A percentile compares a stretch with the other conserved stretches of the same genome.
These are phyloP conservation scores for Candida tropicalis DNA, from an alignment of 1,139 yeast species.

Conservation along the genomic window DNA sequence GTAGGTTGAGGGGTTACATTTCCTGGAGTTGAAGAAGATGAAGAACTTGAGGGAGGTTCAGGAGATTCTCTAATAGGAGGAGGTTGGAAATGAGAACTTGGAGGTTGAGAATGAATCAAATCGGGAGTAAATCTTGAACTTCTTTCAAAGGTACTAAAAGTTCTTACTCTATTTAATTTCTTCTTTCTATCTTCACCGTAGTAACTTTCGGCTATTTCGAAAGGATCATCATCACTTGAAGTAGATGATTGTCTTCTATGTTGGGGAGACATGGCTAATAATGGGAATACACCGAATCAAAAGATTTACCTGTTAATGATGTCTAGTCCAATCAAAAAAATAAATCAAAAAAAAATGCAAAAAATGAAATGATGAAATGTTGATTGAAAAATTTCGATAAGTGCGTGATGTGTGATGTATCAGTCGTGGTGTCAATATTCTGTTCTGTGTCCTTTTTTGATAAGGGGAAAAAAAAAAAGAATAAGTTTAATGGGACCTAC, in stretches of 20 bases:
- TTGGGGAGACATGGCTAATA: background rate
- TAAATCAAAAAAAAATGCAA: background rate
- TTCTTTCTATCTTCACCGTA: slow-evolving; percentile 63
- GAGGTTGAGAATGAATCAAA: slow-evolving; percentile 9
- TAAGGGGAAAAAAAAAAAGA: too few relatives aligned
- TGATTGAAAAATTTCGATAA: too few relatives aligned
- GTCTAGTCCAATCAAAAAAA: background rate
- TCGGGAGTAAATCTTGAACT: slow-evolving; percentile 14
- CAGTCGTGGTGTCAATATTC: too few relatives aligned
- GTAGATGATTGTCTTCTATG: slow-evolving; percentile 31
- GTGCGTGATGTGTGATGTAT: too few relatives aligned
- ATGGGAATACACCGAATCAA: too few relatives aligned
- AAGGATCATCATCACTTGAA: slow-evolving; percentile 58
- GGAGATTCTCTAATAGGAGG: slow-evolving; percentile 13
- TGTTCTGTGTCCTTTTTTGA: too few relatives aligned
- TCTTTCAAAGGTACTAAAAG: slow-evolving; percentile 49
- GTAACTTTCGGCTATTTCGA: slow-evolving; percentile 66
- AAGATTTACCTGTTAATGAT: too few relatives aligned
- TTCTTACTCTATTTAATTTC: slow-evolving; percentile 51
- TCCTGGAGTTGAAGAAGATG: slow-evolving; percentile 14
- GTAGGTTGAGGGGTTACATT: slow-evolving; percentile 2
- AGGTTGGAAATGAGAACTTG: slow-evolving; percentile 1
- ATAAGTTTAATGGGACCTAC: too few relatives aligned
- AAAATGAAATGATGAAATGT: too few relatives aligned
- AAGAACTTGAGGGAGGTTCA: slow-evolving; percentile 13